These are phyloP conservation scores for Leccinellum rugosiceps DNA, from an alignment of 768 basidiomycete genomes.

Conservation along the genomic window DNA sequence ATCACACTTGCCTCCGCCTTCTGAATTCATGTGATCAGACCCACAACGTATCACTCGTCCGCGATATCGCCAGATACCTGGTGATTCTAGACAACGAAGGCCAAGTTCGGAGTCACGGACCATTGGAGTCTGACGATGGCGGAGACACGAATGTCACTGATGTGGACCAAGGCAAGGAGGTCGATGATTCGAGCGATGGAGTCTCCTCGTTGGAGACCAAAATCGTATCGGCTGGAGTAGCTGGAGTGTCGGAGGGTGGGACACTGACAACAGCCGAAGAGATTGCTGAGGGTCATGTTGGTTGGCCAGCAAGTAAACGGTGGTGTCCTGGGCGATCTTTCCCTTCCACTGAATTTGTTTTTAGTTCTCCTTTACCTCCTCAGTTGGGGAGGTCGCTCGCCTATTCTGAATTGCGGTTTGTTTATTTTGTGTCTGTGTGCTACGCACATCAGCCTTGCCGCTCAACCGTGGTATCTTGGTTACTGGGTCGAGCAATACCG, in stretches of 20 bases:
- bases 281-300: slow-evolving; percentile 14
- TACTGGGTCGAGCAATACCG: slow-evolving; percentile 25
- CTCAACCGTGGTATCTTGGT: slow-evolving; percentile 42
- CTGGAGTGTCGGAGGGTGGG: background rate
- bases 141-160: background rate
- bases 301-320: slow-evolving; percentile 16
- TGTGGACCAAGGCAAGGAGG: background rate
- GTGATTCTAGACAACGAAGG: slow-evolving; percentile 55
- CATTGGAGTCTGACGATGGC: slow-evolving; percentile 30
- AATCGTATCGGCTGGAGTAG: slow-evolving; percentile 12
- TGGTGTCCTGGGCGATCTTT: background rate
- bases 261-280: slow-evolving; percentile 12
- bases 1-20: background rate
- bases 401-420: slow-evolving; percentile 31
- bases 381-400: slow-evolving; percentile 19
- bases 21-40: slow-evolving; percentile 18
- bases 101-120: slow-evolving; percentile 43
- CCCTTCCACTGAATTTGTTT: background rate
- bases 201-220: slow-evolving; percentile 24
- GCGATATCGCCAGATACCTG: slow-evolving; percentile 33
- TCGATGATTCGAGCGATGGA: background rate
- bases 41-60: slow-evolving; percentile 30
- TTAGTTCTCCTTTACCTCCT: slow-evolving; percentile 14
- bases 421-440: slow-evolving; percentile 16
- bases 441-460: slow-evolving; percentile 17